Conservation (phyloP, 495 filamentous ascomycete genomes). For the Aspergillus homomorphus region DNA sequence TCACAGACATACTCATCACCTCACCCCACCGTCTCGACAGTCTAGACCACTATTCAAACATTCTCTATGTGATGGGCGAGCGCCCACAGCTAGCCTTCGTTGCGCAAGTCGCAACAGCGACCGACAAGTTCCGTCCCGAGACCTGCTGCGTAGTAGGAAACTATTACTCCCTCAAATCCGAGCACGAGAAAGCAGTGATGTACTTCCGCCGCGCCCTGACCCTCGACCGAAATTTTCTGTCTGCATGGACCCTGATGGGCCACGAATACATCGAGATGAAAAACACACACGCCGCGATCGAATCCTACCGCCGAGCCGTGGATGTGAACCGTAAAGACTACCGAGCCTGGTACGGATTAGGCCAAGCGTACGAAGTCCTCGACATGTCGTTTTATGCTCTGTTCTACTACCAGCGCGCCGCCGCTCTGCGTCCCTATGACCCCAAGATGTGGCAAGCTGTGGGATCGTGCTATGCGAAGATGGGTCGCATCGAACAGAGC, state of each 20-base stretch:
- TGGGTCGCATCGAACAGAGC: conserved; percentile 75
- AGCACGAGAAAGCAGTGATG: conserved; percentile 96
- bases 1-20: conserved; percentile 71
- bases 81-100: conserved; percentile 88
- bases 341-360: conserved; percentile 96
- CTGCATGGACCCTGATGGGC: conserved; percentile 98
- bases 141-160: conserved; percentile 97
- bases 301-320: conserved; percentile 92
- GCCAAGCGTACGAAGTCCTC: conserved; percentile 94
- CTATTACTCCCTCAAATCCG: conserved; percentile 88
- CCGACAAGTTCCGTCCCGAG: conserved; percentile 95
- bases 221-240: conserved; percentile 85
- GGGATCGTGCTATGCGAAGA: conserved; percentile 82
- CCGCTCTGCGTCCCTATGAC: conserved; percentile 85
- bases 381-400: conserved; percentile 97
- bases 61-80: conserved; percentile 86
- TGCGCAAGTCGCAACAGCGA: conserved; percentile 81
- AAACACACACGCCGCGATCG: conserved; percentile 97
- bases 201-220: conserved; percentile 97
- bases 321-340: conserved; percentile 97
- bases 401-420: conserved; percentile 96
- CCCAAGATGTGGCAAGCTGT: conserved; percentile 99
- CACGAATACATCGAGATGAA: conserved; percentile 99
- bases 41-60: conserved; percentile 93
- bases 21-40: conserved; percentile 88